Percentiles rank a stretch among this genome's conserved stretches.
These are phyloP conservation scores for Cladophialophora yegresii DNA, from an alignment of 2,329 filamentous ascomycete species.

Conservation along the genomic window DNA sequence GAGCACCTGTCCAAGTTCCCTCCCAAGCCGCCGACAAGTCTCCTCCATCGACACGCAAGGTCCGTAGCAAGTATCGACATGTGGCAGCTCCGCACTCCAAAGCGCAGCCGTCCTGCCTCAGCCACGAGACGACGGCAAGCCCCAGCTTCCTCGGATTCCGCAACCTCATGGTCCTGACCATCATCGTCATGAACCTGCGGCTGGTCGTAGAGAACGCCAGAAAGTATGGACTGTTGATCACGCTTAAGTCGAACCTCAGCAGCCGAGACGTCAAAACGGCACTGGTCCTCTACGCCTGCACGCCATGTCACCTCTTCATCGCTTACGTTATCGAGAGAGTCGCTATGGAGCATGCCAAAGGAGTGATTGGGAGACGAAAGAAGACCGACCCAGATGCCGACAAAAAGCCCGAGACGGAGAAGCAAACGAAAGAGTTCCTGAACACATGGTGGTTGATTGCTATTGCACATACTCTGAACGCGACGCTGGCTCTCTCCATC, in stretches of 20 bases:
- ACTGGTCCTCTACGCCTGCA: conserved; percentile 76
- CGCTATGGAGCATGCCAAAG: conserved; percentile 76
- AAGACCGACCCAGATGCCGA: conserved; percentile 56
- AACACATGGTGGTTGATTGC: conserved; percentile 79
- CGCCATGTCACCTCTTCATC: conserved; percentile 86
- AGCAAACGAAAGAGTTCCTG: conserved; percentile 65
- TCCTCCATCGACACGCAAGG: conserved; percentile 18
- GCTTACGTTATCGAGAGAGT: conserved; percentile 86
- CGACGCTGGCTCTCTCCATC: conserved; percentile 75
- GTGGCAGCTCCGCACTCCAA: conserved; percentile 80
- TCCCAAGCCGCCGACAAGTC: conserved; percentile 10
- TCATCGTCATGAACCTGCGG: conserved; percentile 88
- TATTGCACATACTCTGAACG: conserved; percentile 78
- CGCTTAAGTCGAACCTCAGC: conserved; percentile 82
- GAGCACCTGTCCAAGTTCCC: conserved; percentile 25
- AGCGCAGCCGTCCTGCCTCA: conserved; percentile 74
- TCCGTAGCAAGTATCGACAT: conserved; percentile 75
- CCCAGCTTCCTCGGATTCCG: conserved; percentile 92
- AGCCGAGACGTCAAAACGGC: conserved; percentile 75
- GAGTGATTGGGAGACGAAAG: conserved; percentile 59
- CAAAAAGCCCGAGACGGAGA: conserved; percentile 59
- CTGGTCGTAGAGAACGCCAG: conserved; percentile 83
- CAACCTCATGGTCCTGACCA: conserved; percentile 92
- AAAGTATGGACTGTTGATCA: conserved; percentile 92
- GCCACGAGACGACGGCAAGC: conserved; percentile 71